Base-by-base conservation (phyloP, 2,329 filamentous ascomycete species). In the Trematosphaeria pertusa region DNA sequence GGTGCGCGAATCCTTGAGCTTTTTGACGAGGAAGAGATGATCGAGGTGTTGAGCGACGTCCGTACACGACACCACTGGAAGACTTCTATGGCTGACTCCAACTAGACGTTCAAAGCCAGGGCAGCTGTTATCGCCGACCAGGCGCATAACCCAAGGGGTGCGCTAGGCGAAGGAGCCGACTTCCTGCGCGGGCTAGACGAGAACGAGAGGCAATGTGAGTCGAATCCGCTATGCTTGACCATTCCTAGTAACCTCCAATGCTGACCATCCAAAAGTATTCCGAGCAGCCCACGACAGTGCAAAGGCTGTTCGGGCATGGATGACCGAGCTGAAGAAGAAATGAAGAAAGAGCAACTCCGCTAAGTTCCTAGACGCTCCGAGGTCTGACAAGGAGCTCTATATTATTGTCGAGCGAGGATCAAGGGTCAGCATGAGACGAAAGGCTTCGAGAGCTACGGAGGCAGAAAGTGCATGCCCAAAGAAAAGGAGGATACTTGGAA, bases 161-260 rank as follows among this genome's bases (percentile, higher is more conserved):
- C 87, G 9, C 50, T 83, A 31, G 81, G 81, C 3, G 83, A 84
- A 37, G 78, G 86, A 2, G 86, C 86, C 46, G 92, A 97, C 58
- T 97, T 97, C 61, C 76, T 97, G 61, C 81, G 89, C 21, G 91
- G 92, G 0, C 72, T 99, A 45, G 94, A 97, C 64, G 92, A 97
- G 75, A 91, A 86, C 72, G 94, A 99, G 76, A 82, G 92, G 59
- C 81, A 81, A 49, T 64, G 83, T 85, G 65, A 66, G 78, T 73
- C 11, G 15, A 9, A 24, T 3, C 12, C 34, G n/a, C n/a, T n/a
- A n/a, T n/a, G n/a, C n/a, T n/a, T n/a, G n/a, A n/a, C n/a, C n/a
- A n/a, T n/a, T n/a, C n/a, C n/a, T n/a, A n/a, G n/a, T n/a, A n/a
- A n/a, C 20, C 7, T 12, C 20, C 7, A n/a, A 22, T 35, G 45